Base-by-base conservation (phyloP, 2,329 filamentous ascomycete species). In the Fusarium sp. region DNA sequence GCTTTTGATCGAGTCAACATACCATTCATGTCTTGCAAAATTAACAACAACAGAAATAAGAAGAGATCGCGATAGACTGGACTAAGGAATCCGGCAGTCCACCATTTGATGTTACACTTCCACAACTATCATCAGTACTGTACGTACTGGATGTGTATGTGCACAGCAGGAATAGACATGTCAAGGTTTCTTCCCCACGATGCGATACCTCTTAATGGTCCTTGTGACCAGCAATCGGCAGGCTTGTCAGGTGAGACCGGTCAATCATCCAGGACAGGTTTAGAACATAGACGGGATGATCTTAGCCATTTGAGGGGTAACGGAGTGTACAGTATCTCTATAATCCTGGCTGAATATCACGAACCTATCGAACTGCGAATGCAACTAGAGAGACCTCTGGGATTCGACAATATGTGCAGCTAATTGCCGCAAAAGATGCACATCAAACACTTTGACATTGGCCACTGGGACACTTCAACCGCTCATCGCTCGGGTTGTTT, bases 251-350 rank as follows among this genome's bases (percentile, higher is more conserved):
- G 74, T 72, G 74, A 75, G 59, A 59, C 63, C 57, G 60, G 56
- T 59, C 60, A 68, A 64, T 54, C 57, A 52, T 57, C 73, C 49
- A 73, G 59, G 44, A 64, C 40, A 43, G 70, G 73, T 40, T 46
- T 73, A 68, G 64, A 64, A 65, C 49, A 38, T 37, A 35, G 54
- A 60, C 54, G 65, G 60, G 67, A 71, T 59, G 62, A 42, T 59
- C 64, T 63, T 73, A 72, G 71, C 59, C 61, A 35, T 69, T 71
- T 74, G 71, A 73, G 71, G 71, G 71, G 71, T 74, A 74, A 38
- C 21, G 19, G 23, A 12, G 46, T 49, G 15, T 23, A 37, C 18
- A 53, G 42, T 59, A 52, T 57, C 37, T 40, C 54, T 30, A 46
- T 37, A 42, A 60, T 70, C 65, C 58, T 38, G 37, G 47, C 42